Evolutionary conservation across 2,329 filamentous ascomycete species (phyloP).

Genomic region (Parastagonospora avenae): DNA sequence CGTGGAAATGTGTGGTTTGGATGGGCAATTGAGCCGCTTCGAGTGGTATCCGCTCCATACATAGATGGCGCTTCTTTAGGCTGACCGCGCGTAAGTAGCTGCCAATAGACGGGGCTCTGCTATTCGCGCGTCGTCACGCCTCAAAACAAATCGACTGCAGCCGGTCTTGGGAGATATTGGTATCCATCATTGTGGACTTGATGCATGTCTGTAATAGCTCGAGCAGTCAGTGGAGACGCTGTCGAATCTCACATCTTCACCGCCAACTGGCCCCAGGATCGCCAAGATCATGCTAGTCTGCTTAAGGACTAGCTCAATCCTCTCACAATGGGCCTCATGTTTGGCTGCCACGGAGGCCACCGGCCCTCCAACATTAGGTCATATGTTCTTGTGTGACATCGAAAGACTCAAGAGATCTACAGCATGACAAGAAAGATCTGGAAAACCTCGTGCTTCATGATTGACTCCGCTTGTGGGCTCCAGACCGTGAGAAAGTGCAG

Average conservation of each 20-base stretch:
- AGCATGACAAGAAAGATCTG: neutral
- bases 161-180: neutral
- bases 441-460: neutral
- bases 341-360: neutral
- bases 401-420: neutral
- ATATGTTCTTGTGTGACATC: no score
- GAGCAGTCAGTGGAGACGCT: conserved; percentile 14
- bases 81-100: neutral
- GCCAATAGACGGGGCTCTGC: neutral
- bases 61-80: conserved; percentile 2
- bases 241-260: conserved; percentile 19
- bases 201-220: conserved; percentile 7
- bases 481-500: neutral
- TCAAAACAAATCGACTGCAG: neutral
- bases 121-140: neutral
- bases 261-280: conserved; percentile 9
- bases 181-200: conserved; percentile 1
- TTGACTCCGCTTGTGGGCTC: neutral
- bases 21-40: conserved; percentile 9
- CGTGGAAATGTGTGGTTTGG: conserved; percentile 11
- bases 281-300: neutral
- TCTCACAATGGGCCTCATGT: neutral
- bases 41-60: conserved; percentile 7
- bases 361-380: no score
- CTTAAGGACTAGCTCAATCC: neutral